Evolutionary conservation across 805 yeast genomes (phyloP).

Genomic region (Myxozyma neglecta): DNA sequence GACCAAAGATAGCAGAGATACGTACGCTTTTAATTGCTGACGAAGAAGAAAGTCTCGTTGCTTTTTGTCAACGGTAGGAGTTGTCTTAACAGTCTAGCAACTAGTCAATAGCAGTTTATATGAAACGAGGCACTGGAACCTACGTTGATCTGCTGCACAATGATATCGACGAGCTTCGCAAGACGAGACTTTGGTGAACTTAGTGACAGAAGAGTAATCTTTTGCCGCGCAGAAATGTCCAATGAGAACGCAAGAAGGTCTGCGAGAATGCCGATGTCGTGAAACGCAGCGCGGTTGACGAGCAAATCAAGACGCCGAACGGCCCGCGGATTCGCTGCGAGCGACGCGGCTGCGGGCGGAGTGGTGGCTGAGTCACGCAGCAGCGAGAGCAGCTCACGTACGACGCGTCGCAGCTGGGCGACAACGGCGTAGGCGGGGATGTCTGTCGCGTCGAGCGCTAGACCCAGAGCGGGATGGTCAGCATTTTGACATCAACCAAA

Average conservation of each 20-base stretch:
- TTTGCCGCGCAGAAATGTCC: slow-evolving; percentile 39
- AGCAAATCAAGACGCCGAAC: slow-evolving; percentile 22
- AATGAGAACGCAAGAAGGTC: slow-evolving; percentile 42
- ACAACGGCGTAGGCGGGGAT: slow-evolving; percentile 27
- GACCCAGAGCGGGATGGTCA: not conserved
- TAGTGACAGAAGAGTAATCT: slow-evolving; percentile 37
- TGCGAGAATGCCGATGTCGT: slow-evolving; percentile 38
- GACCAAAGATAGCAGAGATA: too few species aligned
- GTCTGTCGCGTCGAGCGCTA: slow-evolving; percentile 25
- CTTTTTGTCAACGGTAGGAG: slow-evolving; percentile 27
- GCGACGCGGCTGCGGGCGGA: not conserved
- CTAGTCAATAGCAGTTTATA: not conserved
- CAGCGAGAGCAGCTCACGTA: slow-evolving; percentile 24
- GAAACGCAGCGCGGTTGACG: slow-evolving; percentile 22
- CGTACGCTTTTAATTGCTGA: too few species aligned
- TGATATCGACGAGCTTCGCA: slow-evolving; percentile 23
- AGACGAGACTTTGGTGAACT: slow-evolving; percentile 35
- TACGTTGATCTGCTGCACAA: slow-evolving; percentile 28
- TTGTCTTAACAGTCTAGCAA: slow-evolving; percentile 23
- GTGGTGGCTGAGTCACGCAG: slow-evolving; percentile 2
- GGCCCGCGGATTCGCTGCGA: slow-evolving; percentile 2
- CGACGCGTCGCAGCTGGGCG: slow-evolving; percentile 28
- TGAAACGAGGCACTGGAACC: not conserved
- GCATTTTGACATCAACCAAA: not conserved
- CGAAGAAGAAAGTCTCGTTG: slow-evolving; percentile 33